Conservation (phyloP, 2,329 filamentous ascomycete species). For the Bipolaris victoriae region DNA sequence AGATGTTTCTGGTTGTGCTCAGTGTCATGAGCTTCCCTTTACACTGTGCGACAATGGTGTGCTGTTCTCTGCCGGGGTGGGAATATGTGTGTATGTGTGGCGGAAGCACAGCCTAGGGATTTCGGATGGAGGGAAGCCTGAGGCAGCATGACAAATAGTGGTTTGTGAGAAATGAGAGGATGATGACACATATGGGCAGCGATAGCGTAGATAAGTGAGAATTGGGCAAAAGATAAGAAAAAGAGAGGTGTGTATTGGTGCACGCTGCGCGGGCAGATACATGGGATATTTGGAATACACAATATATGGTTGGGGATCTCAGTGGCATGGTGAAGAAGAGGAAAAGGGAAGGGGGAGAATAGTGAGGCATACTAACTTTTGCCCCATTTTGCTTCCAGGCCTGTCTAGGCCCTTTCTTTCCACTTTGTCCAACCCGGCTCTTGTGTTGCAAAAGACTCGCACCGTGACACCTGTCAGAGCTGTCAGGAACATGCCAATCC, state of each 20-base stretch:
- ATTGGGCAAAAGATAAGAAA: not conserved
- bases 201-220: not conserved
- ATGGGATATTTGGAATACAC: not conserved
- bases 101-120: too few species aligned
- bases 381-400: not conserved
- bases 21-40: too few species aligned
- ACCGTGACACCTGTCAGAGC: constrained; percentile 34
- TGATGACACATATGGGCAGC: too few species aligned
- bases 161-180: too few species aligned
- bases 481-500: constrained; percentile 25
- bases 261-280: not conserved
- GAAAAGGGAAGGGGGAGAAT: not conserved
- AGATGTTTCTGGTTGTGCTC: too few species aligned
- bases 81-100: too few species aligned
- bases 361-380: not conserved
- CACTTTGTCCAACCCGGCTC: not conserved
- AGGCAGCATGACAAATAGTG: too few species aligned
- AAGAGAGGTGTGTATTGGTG: not conserved
- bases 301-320: not conserved
- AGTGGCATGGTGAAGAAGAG: not conserved
- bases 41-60: too few species aligned
- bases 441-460: constrained; percentile 18
- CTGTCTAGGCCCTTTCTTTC: not conserved
- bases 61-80: too few species aligned
- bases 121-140: too few species aligned